A percentile compares a stretch with the other conserved stretches of the same genome.
Evolutionary conservation across 2,329 filamentous ascomycete genomes (phyloP).

Genomic region (Cordyceps fumosorosea): DNA sequence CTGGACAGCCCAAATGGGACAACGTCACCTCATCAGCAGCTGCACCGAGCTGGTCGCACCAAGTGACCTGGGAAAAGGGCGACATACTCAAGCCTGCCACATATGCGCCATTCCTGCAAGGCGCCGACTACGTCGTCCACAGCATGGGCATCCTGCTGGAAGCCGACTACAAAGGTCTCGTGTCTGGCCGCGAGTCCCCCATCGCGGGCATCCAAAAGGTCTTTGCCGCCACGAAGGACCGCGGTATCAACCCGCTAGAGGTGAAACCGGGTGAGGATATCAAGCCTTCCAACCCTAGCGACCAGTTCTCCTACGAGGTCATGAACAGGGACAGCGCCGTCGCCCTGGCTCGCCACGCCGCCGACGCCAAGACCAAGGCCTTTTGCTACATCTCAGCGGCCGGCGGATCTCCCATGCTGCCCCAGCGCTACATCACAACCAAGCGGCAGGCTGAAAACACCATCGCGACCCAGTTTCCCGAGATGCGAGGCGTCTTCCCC

Average conservation of each 20-base stretch:
- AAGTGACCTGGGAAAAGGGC: slow-evolving; percentile 80
- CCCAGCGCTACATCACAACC: slow-evolving; percentile 77
- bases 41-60: slow-evolving; percentile 72
- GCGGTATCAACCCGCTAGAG: slow-evolving; percentile 64
- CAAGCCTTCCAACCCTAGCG: slow-evolving; percentile 58
- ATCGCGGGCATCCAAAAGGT: slow-evolving; percentile 70
- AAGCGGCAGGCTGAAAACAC: slow-evolving; percentile 84
- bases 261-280: slow-evolving; percentile 53
- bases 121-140: slow-evolving; percentile 82
- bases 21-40: slow-evolving; percentile 63
- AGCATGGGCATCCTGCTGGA: slow-evolving; percentile 94
- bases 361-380: slow-evolving; percentile 53
- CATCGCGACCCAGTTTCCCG: slow-evolving; percentile 65
- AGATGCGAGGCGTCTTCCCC: slow-evolving; percentile 74
- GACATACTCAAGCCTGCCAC: slow-evolving; percentile 79
- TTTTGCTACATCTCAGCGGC: slow-evolving; percentile 90
- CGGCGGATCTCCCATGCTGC: slow-evolving; percentile 76
- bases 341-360: slow-evolving; percentile 71
- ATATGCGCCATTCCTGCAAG: slow-evolving; percentile 69
- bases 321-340: slow-evolving; percentile 95
- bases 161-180: slow-evolving; percentile 91
- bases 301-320: slow-evolving; percentile 86
- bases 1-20: slow-evolving; percentile 82
- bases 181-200: slow-evolving; percentile 79
- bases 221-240: slow-evolving; percentile 61